Evolutionary conservation across 1,284 basidiomycete species (phyloP).

Genomic region (Papiliotrema terrestris): DNA sequence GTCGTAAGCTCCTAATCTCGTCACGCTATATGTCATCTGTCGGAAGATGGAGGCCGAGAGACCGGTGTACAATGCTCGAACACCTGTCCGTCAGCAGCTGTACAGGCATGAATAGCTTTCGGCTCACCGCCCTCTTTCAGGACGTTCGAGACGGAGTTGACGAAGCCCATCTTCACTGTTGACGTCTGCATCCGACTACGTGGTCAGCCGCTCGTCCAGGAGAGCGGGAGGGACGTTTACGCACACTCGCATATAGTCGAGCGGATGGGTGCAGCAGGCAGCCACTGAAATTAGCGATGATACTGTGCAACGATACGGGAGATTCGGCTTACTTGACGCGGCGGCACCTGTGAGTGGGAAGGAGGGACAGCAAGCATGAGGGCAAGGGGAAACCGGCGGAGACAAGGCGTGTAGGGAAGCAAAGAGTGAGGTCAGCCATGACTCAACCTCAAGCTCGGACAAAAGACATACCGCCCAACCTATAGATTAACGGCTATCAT

Average conservation of each 20-base stretch:
- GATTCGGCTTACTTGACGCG: not conserved
- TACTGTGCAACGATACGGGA: not conserved
- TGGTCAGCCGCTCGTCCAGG: not conserved
- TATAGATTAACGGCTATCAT: not conserved
- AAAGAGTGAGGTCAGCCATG: not conserved
- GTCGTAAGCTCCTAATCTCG: constrained; percentile 24
- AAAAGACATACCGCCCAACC: not conserved
- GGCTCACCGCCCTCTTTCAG: constrained; percentile 34
- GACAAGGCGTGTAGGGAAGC: not conserved
- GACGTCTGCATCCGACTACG: constrained; percentile 46
- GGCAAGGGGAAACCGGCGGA: not conserved
- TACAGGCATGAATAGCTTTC: not conserved
- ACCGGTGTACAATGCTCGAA: constrained; percentile 22
- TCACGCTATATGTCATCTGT: constrained; percentile 24
- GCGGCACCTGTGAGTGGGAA: not conserved
- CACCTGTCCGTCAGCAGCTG: constrained; percentile 7
- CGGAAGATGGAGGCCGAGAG: constrained; percentile 20
- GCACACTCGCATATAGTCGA: constrained; percentile 82
- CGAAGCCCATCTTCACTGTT: constrained; percentile 30
- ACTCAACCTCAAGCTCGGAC: not conserved
- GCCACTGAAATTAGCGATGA: constrained; percentile 61
- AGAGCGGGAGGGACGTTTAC: constrained; percentile 2
- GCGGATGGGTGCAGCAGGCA: constrained; percentile 76
- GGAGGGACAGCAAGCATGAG: not conserved
- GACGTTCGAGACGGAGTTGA: constrained; percentile 25